Evolutionary conservation across 352 stramenopile genomes (phyloP).

Genomic region (Pythium aquatile): DNA sequence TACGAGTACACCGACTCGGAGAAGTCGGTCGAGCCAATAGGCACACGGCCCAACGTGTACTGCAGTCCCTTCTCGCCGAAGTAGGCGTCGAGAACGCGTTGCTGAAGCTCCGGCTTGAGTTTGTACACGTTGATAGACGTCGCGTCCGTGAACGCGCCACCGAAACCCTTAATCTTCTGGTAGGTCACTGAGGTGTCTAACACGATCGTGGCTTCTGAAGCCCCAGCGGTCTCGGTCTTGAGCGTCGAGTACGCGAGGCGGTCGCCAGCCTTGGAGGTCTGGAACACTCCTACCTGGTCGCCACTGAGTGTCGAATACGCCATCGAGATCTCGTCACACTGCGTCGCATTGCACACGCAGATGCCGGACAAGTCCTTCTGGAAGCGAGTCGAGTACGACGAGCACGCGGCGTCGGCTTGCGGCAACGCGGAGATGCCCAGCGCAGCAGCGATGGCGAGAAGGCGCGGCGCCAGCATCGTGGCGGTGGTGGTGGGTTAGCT

Average conservation of each 20-base stretch:
- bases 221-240: neutral
- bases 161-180: conserved; percentile 88
- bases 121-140: conserved; percentile 78
- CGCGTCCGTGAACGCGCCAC: conserved; percentile 87
- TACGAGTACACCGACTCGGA: conserved; percentile 87
- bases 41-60: conserved; percentile 83
- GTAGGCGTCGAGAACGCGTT: conserved; percentile 76
- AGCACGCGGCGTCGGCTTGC: neutral
- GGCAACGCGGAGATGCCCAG: neutral
- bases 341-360: conserved; percentile 51
- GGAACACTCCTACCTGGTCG: conserved; percentile 42
- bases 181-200: conserved; percentile 53
- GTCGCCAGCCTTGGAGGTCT: conserved; percentile 46
- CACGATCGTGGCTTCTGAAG: conserved; percentile 31
- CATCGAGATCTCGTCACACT: conserved; percentile 55
- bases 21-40: conserved; percentile 87
- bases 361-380: conserved; percentile 43
- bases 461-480: neutral
- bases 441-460: neutral
- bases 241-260: conserved; percentile 40
- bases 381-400: conserved; percentile 26
- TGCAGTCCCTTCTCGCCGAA: conserved; percentile 74
- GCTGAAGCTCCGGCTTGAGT: conserved; percentile 53
- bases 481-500: neutral
- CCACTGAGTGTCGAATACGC: conserved; percentile 36